Percentiles rank a stretch among this genome's conserved stretches.
phyloP scores from a whole-genome alignment of 1,139 yeast genomes.

The Kluyveromyces marxianus region DNA sequence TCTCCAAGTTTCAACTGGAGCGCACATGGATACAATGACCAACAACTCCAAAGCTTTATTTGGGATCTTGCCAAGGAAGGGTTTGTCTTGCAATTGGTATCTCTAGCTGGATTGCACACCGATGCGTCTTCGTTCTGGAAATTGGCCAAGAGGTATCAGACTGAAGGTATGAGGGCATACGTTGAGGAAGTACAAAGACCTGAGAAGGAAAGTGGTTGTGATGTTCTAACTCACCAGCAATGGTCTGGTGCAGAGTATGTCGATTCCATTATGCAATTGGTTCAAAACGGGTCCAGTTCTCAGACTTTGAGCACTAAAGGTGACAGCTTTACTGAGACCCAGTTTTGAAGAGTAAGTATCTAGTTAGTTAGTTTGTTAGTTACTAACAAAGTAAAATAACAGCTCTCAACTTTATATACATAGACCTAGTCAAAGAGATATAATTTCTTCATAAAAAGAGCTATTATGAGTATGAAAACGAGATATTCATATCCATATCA shows the following conservation, averaged over 20 bases:
- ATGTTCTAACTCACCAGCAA: constrained; percentile 49
- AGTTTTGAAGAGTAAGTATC: constrained; percentile 15
- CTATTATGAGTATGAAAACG: too few species aligned
- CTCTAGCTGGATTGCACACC: constrained; percentile 48
- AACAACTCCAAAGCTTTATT: constrained; percentile 41
- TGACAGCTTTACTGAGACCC: constrained; percentile 41
- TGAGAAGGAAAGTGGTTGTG: constrained; percentile 41
- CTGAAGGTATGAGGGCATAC: constrained; percentile 50
- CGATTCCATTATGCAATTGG: constrained; percentile 39
- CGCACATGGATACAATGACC: constrained; percentile 44
- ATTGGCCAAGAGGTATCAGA: constrained; percentile 39
- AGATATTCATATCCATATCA: too few species aligned
- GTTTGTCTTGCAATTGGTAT: constrained; percentile 45
- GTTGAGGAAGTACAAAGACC: constrained; percentile 43
- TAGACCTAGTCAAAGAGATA: too few species aligned
- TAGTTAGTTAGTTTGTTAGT: not conserved
- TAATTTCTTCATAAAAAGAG: too few species aligned
- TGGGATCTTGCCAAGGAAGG: constrained; percentile 50
- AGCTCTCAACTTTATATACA: too few species aligned
- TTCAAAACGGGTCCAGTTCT: constrained; percentile 40
- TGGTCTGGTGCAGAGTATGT: constrained; percentile 54
- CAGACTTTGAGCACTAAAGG: constrained; percentile 39
- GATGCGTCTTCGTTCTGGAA: constrained; percentile 46
- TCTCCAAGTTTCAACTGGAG: constrained; percentile 56
- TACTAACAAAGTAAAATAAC: too few species aligned